These are phyloP conservation scores for Quercus parvula DNA, from an alignment of 306 rosid genomes.

Conservation along the genomic window DNA sequence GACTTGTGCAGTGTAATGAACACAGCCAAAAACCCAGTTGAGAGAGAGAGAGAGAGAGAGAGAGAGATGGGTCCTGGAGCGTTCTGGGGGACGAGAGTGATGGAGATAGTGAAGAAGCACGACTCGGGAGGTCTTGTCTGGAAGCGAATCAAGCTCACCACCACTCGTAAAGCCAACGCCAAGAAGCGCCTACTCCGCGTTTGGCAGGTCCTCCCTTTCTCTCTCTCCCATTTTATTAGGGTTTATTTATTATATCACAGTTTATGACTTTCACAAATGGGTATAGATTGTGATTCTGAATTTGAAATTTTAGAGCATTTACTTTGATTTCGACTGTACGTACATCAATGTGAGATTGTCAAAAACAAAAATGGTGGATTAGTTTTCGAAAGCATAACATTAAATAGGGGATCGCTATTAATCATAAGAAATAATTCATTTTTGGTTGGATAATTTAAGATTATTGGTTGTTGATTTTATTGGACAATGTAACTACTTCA, in stretches of 20 bases:
- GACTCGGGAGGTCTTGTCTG: constrained; percentile 86
- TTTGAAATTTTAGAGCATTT: too few species aligned
- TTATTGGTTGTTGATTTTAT: background rate
- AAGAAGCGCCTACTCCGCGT: constrained; percentile 90
- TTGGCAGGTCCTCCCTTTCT: constrained; percentile 63
- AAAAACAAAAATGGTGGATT: too few species aligned
- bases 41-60: background rate
- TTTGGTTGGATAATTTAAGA: background rate
- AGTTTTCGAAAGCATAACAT: too few species aligned
- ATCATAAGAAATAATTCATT: background rate
- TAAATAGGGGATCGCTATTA: background rate
- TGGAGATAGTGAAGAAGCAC: constrained; percentile 96
- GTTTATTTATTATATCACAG: background rate
- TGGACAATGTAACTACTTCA: too few species aligned
- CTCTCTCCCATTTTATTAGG: constrained; percentile 1
- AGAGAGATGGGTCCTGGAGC: constrained; percentile 54
- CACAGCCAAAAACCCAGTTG: too few species aligned
- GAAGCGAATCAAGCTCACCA: constrained; percentile 91
- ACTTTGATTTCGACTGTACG: too few species aligned
- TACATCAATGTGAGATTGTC: too few species aligned
- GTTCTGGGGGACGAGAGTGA: constrained; percentile 76
- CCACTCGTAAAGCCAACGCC: constrained; percentile 93
- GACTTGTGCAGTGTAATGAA: too few species aligned
- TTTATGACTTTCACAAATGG: too few species aligned
- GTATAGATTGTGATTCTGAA: too few species aligned